These are phyloP conservation scores for Fusarium papillatum DNA, from an alignment of 2,329 filamentous ascomycete species.

Conservation along the genomic window DNA sequence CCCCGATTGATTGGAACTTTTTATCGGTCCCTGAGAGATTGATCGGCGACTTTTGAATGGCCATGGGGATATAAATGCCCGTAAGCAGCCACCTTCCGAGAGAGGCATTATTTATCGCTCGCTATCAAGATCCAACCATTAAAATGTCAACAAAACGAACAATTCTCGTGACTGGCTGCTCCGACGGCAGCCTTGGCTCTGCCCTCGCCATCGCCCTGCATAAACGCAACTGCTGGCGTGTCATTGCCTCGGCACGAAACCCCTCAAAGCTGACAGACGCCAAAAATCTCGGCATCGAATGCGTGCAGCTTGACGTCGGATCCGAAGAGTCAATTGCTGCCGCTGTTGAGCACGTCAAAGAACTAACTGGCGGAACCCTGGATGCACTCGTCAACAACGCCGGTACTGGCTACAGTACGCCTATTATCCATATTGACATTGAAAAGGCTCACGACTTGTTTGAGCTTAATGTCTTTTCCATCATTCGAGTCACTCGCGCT, in stretches of 20 bases:
- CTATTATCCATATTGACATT: constrained; percentile 38
- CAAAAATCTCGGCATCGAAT: constrained; percentile 34
- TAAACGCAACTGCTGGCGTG: constrained; percentile 42
- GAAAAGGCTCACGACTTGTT: constrained; percentile 32
- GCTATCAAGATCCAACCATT: too few species aligned
- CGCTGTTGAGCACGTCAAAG: constrained; percentile 24
- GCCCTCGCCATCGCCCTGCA: constrained; percentile 48
- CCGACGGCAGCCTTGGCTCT: constrained; percentile 48
- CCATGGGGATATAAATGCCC: too few species aligned
- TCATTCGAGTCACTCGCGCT: constrained; percentile 36
- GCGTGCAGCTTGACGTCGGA: constrained; percentile 40
- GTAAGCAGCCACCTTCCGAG: too few species aligned
- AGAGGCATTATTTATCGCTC: too few species aligned
- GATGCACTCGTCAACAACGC: constrained; percentile 50
- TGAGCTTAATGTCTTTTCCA: constrained; percentile 45
- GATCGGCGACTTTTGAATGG: too few species aligned
- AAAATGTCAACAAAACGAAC: constrained; percentile 25
- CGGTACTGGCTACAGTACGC: constrained; percentile 41
- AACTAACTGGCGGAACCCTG: constrained; percentile 40
- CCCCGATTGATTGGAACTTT: constrained; percentile 1
- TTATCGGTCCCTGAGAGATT: background rate
- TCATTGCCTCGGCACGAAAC: constrained; percentile 49
- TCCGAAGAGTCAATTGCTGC: constrained; percentile 38
- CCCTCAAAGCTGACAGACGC: constrained; percentile 37
- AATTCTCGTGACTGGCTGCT: constrained; percentile 53